Evolutionary conservation across 2,329 filamentous ascomycete species (phyloP).

Genomic region (Botrytis medusae): DNA sequence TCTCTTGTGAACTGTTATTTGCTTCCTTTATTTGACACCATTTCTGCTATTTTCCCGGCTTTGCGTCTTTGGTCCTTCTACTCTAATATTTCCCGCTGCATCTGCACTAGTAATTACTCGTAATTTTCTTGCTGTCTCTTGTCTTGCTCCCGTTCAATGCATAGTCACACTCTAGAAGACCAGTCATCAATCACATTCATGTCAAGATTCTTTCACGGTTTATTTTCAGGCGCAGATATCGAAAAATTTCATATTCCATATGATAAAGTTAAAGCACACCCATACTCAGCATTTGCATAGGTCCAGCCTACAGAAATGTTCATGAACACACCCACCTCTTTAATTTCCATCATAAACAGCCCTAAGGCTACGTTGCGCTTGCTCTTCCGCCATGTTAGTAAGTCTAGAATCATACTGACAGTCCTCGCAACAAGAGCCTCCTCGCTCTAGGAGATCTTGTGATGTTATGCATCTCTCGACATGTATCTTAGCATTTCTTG

Average conservation of each 20-base stretch:
- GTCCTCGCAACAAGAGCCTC: background rate
- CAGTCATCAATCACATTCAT: background rate
- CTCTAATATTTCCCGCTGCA: no score
- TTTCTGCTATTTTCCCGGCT: background rate
- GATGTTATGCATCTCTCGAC: background rate
- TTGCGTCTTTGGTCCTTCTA: no score
- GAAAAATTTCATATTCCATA: accelerated
- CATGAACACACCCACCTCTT: background rate
- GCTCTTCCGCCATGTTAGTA: background rate
- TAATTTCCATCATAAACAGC: background rate
- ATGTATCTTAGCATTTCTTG: background rate
- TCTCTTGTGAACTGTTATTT: background rate
- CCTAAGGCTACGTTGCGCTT: background rate
- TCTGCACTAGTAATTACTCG: accelerated
- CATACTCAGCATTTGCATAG: background rate
- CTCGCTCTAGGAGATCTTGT: background rate
- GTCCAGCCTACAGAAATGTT: background rate
- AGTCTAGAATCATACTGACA: background rate
- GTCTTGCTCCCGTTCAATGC: no score
- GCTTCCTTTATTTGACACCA: background rate
- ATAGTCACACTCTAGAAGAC: background rate
- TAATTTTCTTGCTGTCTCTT: no score
- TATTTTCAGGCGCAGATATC: no score
- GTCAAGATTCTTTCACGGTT: no score
- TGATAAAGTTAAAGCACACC: background rate